Percentiles rank a stretch among this genome's conserved stretches.
Conservation (phyloP, 495 filamentous ascomycete species). For the Aspergillus asperescens region DNA sequence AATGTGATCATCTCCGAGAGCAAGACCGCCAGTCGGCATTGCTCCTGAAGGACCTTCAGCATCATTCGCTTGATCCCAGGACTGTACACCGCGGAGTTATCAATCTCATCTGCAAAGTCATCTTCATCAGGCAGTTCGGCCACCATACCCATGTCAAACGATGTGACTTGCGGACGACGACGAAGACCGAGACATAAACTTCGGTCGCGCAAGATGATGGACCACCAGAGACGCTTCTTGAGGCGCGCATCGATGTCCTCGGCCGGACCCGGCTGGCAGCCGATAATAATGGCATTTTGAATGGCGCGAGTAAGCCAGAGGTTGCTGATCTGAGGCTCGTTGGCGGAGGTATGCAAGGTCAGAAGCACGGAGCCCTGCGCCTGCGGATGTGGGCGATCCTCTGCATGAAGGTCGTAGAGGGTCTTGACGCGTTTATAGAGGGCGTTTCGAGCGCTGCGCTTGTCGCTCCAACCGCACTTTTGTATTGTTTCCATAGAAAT, state of each 20-base stretch:
- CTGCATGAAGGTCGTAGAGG: slow-evolving; percentile 27
- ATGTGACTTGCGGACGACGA: slow-evolving; percentile 42
- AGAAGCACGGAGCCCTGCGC: slow-evolving; percentile 44
- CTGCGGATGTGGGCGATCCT: slow-evolving; percentile 27
- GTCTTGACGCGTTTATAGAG: slow-evolving; percentile 43
- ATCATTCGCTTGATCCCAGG: slow-evolving; percentile 37
- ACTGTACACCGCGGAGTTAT: slow-evolving; percentile 38
- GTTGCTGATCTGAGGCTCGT: slow-evolving; percentile 39
- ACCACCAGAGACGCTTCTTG: slow-evolving; percentile 48
- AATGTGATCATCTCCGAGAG: slow-evolving; percentile 42
- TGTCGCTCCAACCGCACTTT: slow-evolving; percentile 39
- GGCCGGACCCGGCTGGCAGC: slow-evolving; percentile 25
- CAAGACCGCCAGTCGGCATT: slow-evolving; percentile 41
- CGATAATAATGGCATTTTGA: slow-evolving; percentile 42
- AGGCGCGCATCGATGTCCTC: slow-evolving; percentile 20
- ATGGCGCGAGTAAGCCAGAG: slow-evolving; percentile 44
- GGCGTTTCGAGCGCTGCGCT: slow-evolving; percentile 36
- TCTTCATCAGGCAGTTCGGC: slow-evolving; percentile 30
- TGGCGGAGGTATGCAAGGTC: slow-evolving; percentile 32
- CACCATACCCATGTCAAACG: slow-evolving; percentile 33
- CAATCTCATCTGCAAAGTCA: slow-evolving; percentile 43
- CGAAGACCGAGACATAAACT: slow-evolving; percentile 45
- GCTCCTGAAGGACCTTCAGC: slow-evolving; percentile 39
- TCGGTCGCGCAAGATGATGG: slow-evolving; percentile 46
- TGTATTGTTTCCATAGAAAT: slow-evolving; percentile 36